These are phyloP conservation scores for Trichophyton equinum DNA, from an alignment of 2,329 filamentous ascomycete genomes.

Conservation along the genomic window DNA sequence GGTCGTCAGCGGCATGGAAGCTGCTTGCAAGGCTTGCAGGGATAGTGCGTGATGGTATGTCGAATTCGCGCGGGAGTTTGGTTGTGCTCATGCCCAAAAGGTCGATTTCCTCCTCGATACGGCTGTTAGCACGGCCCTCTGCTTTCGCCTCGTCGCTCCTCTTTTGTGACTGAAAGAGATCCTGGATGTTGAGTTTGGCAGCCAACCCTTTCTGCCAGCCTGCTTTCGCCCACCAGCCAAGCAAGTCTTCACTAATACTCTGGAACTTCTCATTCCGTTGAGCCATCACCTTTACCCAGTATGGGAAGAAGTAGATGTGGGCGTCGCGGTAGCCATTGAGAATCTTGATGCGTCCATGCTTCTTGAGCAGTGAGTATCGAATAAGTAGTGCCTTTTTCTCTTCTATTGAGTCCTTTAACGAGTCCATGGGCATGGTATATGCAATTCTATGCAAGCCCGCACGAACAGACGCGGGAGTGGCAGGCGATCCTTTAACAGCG, in stretches of 20 bases:
- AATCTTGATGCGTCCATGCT: constrained; percentile 65
- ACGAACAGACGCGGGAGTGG: constrained; percentile 49
- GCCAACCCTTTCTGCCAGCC: constrained; percentile 75
- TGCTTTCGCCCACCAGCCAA: constrained; percentile 93
- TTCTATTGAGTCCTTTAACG: constrained; percentile 69
- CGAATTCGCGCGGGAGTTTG: constrained; percentile 21
- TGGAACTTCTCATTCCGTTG: constrained; percentile 68
- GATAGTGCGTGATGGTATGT: constrained; percentile 9
- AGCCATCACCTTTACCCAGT: constrained; percentile 80
- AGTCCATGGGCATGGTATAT: constrained; percentile 79
- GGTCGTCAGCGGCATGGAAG: background rate
- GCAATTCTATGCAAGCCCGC: constrained; percentile 63
- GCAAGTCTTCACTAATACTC: constrained; percentile 77
- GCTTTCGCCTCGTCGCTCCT: constrained; percentile 32
- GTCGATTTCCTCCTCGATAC: constrained; percentile 42
- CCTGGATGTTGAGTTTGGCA: constrained; percentile 60
- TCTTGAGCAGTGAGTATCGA: constrained; percentile 61
- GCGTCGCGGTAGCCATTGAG: constrained; percentile 76
- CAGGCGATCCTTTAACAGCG: constrained; percentile 37
- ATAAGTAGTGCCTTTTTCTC: constrained; percentile 55
- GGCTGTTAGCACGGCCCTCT: constrained; percentile 25
- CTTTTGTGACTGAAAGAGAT: constrained; percentile 45
- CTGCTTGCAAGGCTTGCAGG: constrained; percentile 12
- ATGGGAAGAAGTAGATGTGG: constrained; percentile 87
- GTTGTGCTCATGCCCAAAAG: constrained; percentile 43